phyloP scores from a whole-genome alignment of 2,329 filamentous ascomycete genomes.

The Aspergillus quadricinctus region DNA sequence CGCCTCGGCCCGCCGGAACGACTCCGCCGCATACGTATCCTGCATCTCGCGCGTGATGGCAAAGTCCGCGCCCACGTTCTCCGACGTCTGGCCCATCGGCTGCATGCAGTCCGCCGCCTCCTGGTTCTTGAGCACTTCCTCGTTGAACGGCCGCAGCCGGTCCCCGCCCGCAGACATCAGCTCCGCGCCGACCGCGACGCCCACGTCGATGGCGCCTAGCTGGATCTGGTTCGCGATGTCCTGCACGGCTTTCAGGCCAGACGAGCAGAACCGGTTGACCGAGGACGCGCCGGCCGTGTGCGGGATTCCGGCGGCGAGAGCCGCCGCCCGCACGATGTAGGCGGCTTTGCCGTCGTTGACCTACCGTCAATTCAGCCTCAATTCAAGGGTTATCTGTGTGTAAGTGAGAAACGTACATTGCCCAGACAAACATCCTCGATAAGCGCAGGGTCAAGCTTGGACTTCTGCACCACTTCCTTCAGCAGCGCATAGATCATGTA shows the following conservation, averaged over 20 bases:
- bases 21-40: conserved; percentile 82
- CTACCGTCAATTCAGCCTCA: conserved; percentile 40
- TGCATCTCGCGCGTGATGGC: conserved; percentile 73
- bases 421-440: conserved; percentile 90
- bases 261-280: conserved; percentile 96
- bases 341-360: conserved; percentile 80
- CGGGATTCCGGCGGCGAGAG: conserved; percentile 87
- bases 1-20: conserved; percentile 78
- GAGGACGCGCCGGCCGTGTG: conserved; percentile 78
- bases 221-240: conserved; percentile 88
- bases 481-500: conserved; percentile 79
- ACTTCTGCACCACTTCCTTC: conserved; percentile 67
- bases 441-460: conserved; percentile 71
- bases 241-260: conserved; percentile 89
- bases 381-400: no score
- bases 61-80: conserved; percentile 93
- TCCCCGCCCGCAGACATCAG: conserved; percentile 76
- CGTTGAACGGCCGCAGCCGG: conserved; percentile 68
- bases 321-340: conserved; percentile 84
- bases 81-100: conserved; percentile 97
- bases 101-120: conserved; percentile 82
- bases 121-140: conserved; percentile 68
- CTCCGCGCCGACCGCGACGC: conserved; percentile 84
- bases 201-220: conserved; percentile 75
- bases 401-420: conserved; percentile 67